Conservation (phyloP, 257 asterid species). For the Nicotiana undulata region DNA sequence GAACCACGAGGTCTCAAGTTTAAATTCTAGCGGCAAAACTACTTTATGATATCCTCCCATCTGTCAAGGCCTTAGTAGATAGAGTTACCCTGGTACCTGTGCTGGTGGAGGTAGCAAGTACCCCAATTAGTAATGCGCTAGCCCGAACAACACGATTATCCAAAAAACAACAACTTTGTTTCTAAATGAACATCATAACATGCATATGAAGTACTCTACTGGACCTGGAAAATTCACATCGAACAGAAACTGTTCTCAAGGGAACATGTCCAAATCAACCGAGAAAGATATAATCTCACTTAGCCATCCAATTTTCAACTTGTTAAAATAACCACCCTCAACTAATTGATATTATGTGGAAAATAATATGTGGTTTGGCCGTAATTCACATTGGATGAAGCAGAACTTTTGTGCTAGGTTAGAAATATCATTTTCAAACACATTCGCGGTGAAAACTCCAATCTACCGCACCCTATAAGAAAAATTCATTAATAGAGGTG, state of each 20-base stretch:
- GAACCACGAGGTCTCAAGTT: too few species aligned
- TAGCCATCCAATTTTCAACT: not conserved
- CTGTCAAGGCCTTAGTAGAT: too few species aligned
- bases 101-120: too few species aligned
- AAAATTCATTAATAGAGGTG: not conserved
- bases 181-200: not conserved
- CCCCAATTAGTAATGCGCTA: too few species aligned
- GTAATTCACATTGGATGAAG: not conserved
- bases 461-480: not conserved
- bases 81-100: too few species aligned
- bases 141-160: too few species aligned
- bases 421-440: not conserved
- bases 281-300: not conserved
- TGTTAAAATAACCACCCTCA: not conserved
- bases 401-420: not conserved
- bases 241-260: not conserved
- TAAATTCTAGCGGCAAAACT: too few species aligned
- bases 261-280: not conserved
- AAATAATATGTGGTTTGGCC: not conserved
- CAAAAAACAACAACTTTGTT: not conserved
- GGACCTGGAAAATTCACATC: not conserved
- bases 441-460: not conserved
- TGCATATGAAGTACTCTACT: not conserved
- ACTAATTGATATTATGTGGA: not conserved
- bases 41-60: too few species aligned